Base-by-base conservation (phyloP, 208 protist species). In the Herpetomonas tarakana region DNA sequence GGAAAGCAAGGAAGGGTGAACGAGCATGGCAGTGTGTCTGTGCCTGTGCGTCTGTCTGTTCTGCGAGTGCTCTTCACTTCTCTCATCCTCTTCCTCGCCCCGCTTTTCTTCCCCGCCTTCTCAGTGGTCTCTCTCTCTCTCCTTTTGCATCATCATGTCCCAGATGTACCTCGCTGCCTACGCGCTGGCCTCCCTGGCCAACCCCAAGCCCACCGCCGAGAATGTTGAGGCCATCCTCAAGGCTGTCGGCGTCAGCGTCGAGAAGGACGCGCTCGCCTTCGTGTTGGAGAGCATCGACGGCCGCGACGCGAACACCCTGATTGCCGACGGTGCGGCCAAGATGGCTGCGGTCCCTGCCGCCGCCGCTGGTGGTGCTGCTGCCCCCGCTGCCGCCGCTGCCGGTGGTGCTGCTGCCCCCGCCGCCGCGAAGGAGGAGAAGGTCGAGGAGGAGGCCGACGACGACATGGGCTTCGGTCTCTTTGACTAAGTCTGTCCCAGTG, bases 131-230 rank as follows among this genome's bases (percentile, higher is more conserved):
- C n/a, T n/a, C n/a, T n/a, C n/a, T n/a, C n/a, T n/a, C n/a, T n/a
- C n/a, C n/a, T n/a, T n/a, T n/a, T n/a, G n/a, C n/a, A n/a, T n/a
- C n/a, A n/a, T n/a, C n/a, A 93, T 93, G 87, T 91, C 87, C 54
- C 79, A 90, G 70, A 96, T 91, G 68, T 92, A 93, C 86, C 78
- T 96, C 72, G 91, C 93, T 65, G 93, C 93, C 49, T 97, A 93
- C 81, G 84, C 91, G 44, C 74, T 97, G 54, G 84, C 82, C 53
- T 89, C 81, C 27, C 86, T 97, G 19, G 57, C 52, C 68, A 92
- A 93, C 46, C 68, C 82, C 46, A 62, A 60, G 49, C 93, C 93
- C 29, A 85, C 77, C 58, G 59, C 76, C 30, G 81, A 73, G 49
- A 86, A 96, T 55, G 76, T 97, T 52, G 78, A 90, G 80, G 70